phyloP scores from a whole-genome alignment of 768 basidiomycete species.

The Serendipita sp. region DNA sequence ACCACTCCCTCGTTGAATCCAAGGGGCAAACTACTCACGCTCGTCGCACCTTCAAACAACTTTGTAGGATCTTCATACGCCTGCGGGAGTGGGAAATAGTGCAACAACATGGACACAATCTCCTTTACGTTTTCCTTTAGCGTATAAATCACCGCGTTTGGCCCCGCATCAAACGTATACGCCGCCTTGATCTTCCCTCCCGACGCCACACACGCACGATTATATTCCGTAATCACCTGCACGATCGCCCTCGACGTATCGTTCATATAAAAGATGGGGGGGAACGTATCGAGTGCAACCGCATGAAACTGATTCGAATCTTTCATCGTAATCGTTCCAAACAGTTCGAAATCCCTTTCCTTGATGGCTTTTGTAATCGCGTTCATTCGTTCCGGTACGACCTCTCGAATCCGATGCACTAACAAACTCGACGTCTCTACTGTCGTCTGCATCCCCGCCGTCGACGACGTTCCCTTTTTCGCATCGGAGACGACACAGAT shows the following conservation, averaged over 20 bases:
- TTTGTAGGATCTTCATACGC: slow-evolving; percentile 63
- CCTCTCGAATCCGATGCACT: slow-evolving; percentile 67
- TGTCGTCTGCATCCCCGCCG: slow-evolving; percentile 94
- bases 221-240: slow-evolving; percentile 78
- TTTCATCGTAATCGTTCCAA: slow-evolving; percentile 85
- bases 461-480: slow-evolving; percentile 92
- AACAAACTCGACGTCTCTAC: slow-evolving; percentile 83
- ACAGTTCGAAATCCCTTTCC: slow-evolving; percentile 66
- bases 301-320: slow-evolving; percentile 99
- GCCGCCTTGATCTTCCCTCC: slow-evolving; percentile 62
- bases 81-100: slow-evolving; percentile 77
- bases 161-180: slow-evolving; percentile 98
- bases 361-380: slow-evolving; percentile 68
- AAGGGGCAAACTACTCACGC: slow-evolving; percentile 34
- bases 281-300: slow-evolving; percentile 88
- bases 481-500: slow-evolving; percentile 93
- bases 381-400: slow-evolving; percentile 81
- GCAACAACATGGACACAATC: slow-evolving; percentile 57
- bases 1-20: slow-evolving; percentile 73
- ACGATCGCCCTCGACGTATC: slow-evolving; percentile 94
- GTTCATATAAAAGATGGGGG: slow-evolving; percentile 99
- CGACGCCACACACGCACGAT: slow-evolving; percentile 41
- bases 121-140: slow-evolving; percentile 57
- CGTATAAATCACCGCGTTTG: slow-evolving; percentile 95
- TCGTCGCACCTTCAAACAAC: slow-evolving; percentile 30